Base-by-base conservation (phyloP, 306 rosid species). In the Inga oerstediana region DNA sequence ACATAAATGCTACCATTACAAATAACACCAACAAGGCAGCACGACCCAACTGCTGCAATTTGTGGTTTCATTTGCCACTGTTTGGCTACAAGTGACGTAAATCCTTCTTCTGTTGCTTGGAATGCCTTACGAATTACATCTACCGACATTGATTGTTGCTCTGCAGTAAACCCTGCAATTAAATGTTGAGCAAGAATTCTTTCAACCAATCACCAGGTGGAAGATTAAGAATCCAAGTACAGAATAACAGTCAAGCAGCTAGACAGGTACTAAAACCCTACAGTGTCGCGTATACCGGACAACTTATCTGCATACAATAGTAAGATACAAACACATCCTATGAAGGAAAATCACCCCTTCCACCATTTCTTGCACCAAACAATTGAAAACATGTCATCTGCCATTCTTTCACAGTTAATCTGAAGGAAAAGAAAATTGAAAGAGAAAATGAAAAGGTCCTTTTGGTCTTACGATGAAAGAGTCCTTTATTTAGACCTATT, bases 41-140 rank as follows among this genome's bases (percentile, higher is more conserved):
- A 92, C 9, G 96, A 92, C 52, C 96, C 96, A 51, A 92, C 96
- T 0, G 96, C 96, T 37, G 96, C 96, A 79, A 92, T 92, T 76
- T 92, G 96, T 22, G 96, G 92, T 35, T 86, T 90, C 64, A 78
- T 75, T 13, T 93, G 83, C 96, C 96, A 90, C 83, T 92, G 91
- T 71, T 75, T 85, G 5, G 92, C 86, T 7, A 92, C 96, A 61
- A 90, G 73, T 7, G 93, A 90, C 79, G 87, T 65, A 77, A 92
- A 92, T 17, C 93, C 96, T 39, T 92, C 96, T 72, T 92, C 96
- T 3, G 96, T 92, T 79, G 93, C 93, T 84, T 88, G 93, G 72
- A 88, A 84, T 78, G 96, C 96, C 87, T 90, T 92, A 10, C 92
- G 85, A 75, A 92, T 90, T 71, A 90, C 93, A 44, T 92, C 96